Evolutionary conservation across 768 basidiomycete genomes (phyloP).

Genomic region (Chalciporus sphaerocephalus): DNA sequence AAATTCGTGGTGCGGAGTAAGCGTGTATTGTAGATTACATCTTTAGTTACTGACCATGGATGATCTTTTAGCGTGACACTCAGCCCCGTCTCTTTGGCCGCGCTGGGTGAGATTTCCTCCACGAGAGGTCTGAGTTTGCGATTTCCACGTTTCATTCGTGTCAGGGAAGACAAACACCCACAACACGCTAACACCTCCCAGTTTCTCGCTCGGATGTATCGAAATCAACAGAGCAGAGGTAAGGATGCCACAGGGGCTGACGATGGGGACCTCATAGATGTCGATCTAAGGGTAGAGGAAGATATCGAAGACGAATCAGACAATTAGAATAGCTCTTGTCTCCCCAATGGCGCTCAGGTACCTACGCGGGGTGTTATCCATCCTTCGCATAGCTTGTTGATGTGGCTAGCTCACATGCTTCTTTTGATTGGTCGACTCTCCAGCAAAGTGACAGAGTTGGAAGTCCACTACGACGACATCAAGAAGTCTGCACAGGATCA

Average conservation of each 20-base stretch:
- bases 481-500: not conserved
- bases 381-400: not conserved
- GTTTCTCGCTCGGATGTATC: constrained; percentile 67
- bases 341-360: too few relatives aligned
- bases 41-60: constrained; percentile 8
- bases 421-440: not conserved
- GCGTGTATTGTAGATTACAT: constrained; percentile 13
- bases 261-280: constrained; percentile 60
- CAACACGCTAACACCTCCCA: constrained; percentile 69
- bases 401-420: not conserved
- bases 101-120: constrained; percentile 54
- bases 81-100: constrained; percentile 83
- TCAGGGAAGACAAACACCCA: constrained; percentile 68
- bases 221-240: constrained; percentile 48
- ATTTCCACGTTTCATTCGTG: constrained; percentile 80
- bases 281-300: constrained; percentile 34
- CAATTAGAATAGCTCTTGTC: not conserved
- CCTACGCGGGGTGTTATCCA: not conserved
- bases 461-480: not conserved
- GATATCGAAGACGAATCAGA: constrained; percentile 31
- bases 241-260: constrained; percentile 39
- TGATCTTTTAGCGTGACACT: constrained; percentile 57
- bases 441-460: not conserved
- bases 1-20: constrained; percentile 76
- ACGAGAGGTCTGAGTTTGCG: constrained; percentile 72